phyloP scores from a whole-genome alignment of 441 rosid genomes.

The Pelargonium citronellum region DNA sequence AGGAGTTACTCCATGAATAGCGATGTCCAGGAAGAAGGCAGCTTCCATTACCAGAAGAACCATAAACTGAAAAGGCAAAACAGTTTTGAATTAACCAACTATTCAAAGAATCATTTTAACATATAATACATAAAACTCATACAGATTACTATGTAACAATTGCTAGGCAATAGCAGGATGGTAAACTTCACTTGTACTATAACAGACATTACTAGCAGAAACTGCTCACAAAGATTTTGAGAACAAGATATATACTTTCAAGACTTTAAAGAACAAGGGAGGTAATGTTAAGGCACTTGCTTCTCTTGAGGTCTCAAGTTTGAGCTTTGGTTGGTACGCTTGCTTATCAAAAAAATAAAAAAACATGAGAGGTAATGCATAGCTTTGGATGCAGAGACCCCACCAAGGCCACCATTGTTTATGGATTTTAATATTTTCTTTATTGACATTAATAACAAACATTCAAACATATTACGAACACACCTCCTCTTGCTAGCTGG shows the following conservation, averaged over 20 bases:
- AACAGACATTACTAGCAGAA: not conserved
- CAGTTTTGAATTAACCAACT: constrained; percentile 7
- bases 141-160: not conserved
- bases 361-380: no score
- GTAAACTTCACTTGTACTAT: not conserved
- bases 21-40: constrained; percentile 35
- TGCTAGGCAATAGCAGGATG: not conserved
- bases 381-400: constrained; percentile 4
- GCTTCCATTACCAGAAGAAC: constrained; percentile 37
- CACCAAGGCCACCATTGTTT: not conserved
- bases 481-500: not conserved
- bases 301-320: no score
- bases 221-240: not conserved
- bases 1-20: constrained; percentile 41
- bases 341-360: no score
- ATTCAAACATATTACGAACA: not conserved
- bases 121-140: constrained; percentile 5
- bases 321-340: no score
- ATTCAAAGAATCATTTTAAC: constrained; percentile 9
- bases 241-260: not conserved
- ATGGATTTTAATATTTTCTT: constrained; percentile 5
- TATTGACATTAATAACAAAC: not conserved
- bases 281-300: no score
- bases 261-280: constrained; percentile 11
- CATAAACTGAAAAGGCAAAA: constrained; percentile 38